Evolutionary conservation across 2,329 filamentous ascomycete species (phyloP), one percentile per base, ranked within the genome.

Genomic region (Calonectria montana): DNA sequence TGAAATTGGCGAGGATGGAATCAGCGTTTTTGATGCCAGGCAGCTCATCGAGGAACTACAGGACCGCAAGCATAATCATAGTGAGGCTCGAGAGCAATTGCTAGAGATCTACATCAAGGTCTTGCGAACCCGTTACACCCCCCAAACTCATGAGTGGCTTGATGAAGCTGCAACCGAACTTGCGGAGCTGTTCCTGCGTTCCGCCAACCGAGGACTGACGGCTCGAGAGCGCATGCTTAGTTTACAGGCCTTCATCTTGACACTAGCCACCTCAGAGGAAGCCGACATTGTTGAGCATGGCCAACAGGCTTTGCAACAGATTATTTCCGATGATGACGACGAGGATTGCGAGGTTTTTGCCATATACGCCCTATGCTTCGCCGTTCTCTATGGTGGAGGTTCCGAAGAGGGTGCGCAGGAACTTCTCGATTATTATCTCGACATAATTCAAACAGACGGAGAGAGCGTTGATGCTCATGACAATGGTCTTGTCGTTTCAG

Each of bases 391-490:
- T 76, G 94, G 93, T 18, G 94, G 94, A 2, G 94, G 93, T 1
- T 89, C 90, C 6, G 88, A 91, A 35, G 90, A 92, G 37, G 92
- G 91, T 23, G 90, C 92, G 0, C 86, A 93, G 47, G 92, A 95
- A 39, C 86, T 94, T 57, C 93, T 97, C 87, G 90, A 92, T 3
- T 94, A 93, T 74, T 85, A 96, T 31, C 84, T 96, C 13, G 93
- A 95, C 70, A 94, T 97, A 62, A 86, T 95, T 21, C 92, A 94
- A 72, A 94, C 92, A 9, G 95, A 98, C 76, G 95, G 95, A 3
- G 88, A 93, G 45, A 90, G 88, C 2, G 87, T 96, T 48, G 90
- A 91, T 7, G 94, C 94, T 0, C 87, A 88, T 41, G 94, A 97
- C 78, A 92, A 92, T 74, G 90, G 88, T 0, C 86, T 87, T 3